Percentiles rank a stretch among this genome's conserved stretches.
Conservation (phyloP, 257 asterid genomes). For the Penstemon davidsonii region DNA sequence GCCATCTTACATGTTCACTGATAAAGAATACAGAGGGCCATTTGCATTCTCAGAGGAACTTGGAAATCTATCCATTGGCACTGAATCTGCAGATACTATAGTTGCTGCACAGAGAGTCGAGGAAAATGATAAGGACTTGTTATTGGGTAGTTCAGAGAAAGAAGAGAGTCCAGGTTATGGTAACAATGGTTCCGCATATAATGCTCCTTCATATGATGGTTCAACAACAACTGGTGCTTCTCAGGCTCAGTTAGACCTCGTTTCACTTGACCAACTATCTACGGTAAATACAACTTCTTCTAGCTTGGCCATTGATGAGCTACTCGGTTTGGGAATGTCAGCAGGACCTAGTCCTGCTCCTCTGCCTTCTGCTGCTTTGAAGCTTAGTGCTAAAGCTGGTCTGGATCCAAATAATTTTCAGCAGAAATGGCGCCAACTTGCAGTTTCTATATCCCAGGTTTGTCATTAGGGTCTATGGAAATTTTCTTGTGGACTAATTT, state of each 20-base stretch:
- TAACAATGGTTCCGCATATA: slow-evolving; percentile 72
- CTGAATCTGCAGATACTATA: slow-evolving; percentile 56
- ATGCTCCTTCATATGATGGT: slow-evolving; percentile 66
- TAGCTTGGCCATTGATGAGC: slow-evolving; percentile 81
- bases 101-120: slow-evolving; percentile 71
- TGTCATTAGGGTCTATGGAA: not conserved
- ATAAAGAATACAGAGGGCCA: slow-evolving; percentile 95
- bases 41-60: slow-evolving; percentile 91
- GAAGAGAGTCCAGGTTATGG: slow-evolving; percentile 64
- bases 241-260: slow-evolving; percentile 61
- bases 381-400: slow-evolving; percentile 71
- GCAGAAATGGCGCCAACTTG: slow-evolving; percentile 96
- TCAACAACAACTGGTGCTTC: slow-evolving; percentile 43
- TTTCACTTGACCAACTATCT: slow-evolving; percentile 67
- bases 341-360: slow-evolving; percentile 48
- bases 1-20: slow-evolving; percentile 99
- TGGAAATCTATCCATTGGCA: slow-evolving; percentile 60
- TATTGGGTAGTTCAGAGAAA: slow-evolving; percentile 75
- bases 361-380: slow-evolving; percentile 52
- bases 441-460: slow-evolving; percentile 72
- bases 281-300: slow-evolving; percentile 38
- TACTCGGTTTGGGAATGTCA: slow-evolving; percentile 81
- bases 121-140: slow-evolving; percentile 90
- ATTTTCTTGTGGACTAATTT: not conserved
- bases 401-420: slow-evolving; percentile 74